phyloP scores from a whole-genome alignment of 805 yeast genomes.

The Wickerhamiella brachini region DNA sequence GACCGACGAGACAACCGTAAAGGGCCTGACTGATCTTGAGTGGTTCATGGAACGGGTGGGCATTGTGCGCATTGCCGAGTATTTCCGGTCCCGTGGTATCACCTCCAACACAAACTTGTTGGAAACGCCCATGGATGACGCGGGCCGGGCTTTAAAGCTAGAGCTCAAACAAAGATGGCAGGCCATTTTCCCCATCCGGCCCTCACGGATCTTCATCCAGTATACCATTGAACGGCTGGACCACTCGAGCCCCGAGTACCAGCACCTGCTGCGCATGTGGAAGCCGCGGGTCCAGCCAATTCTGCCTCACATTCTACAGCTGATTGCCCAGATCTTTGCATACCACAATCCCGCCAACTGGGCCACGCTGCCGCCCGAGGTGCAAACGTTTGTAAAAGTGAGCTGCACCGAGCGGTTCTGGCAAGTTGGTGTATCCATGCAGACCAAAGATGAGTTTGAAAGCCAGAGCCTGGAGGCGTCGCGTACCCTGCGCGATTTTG shows the following conservation, averaged over 20 bases:
- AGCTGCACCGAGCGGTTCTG: slow-evolving; percentile 90
- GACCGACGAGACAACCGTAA: slow-evolving; percentile 83
- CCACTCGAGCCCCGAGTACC: slow-evolving; percentile 63
- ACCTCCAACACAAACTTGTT: slow-evolving; percentile 62
- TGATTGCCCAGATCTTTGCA: slow-evolving; percentile 81
- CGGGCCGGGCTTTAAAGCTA: slow-evolving; percentile 61
- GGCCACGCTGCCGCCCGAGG: slow-evolving; percentile 75
- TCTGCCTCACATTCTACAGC: slow-evolving; percentile 76
- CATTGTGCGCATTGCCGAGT: slow-evolving; percentile 82
- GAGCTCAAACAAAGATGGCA: slow-evolving; percentile 86
- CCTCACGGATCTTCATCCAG: slow-evolving; percentile 87
- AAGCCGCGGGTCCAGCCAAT: slow-evolving; percentile 86
- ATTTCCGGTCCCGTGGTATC: slow-evolving; percentile 72
- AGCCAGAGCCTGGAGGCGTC: slow-evolving; percentile 91
- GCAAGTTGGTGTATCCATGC: slow-evolving; percentile 96
- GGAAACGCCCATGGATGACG: slow-evolving; percentile 77
- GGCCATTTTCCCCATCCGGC: slow-evolving; percentile 85
- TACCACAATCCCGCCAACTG: slow-evolving; percentile 91
- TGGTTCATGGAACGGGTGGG: slow-evolving; percentile 99
- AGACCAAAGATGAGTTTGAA: slow-evolving; percentile 84
- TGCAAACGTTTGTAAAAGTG: slow-evolving; percentile 80
- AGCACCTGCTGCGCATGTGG: slow-evolving; percentile 65
- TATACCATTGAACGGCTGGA: slow-evolving; percentile 85
- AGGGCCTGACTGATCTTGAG: slow-evolving; percentile 76
- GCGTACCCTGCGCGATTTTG: slow-evolving; percentile 87